Evolutionary conservation across 225 moss, liverwort and hornwort genomes (phyloP), one percentile per base, ranked within the genome.

Genomic region (Thuidium tamariscinum): DNA sequence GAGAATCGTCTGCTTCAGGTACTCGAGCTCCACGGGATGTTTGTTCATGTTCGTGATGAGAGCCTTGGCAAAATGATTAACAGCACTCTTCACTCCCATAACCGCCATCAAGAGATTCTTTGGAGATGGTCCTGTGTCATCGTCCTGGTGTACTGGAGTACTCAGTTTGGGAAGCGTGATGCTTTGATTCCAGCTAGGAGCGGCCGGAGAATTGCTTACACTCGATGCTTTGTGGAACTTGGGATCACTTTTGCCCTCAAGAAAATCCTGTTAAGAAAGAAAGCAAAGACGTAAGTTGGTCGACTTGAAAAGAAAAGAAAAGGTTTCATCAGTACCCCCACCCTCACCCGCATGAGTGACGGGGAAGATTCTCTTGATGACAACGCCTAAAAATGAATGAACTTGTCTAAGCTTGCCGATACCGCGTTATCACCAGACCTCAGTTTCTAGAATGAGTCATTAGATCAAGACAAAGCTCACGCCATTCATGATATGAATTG

Each of bases 101-200:
- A 88, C 76, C 8, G 88, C 83, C 79, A 49, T 72, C n/a, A 65
- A 5, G 18, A 93, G 85, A 6, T 70, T 76, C 22, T 61, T 83
- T 1, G 88, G 87, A 42, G 93, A 90, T 16, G 85, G 87, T 11
- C 85, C 88, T 2, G 80, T 90, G 74, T 71, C 89, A 9, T 90
- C 91, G 64, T 85, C 84, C 22, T 69, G 84, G 75, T 87, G 71
- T 20, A 4, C 4, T 27, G 20, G 5, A 34, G 25, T 42, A 42
- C 0, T 2, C 0, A 59, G 21, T 49, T 60, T 69, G 5, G 56
- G 56, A 69, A 77, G 57, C 0, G 0, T 30, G 7, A 57, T 30
- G 32, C 46, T 15, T 32, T 16, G 9, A 25, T 11, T n/a, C 27
- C 27, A 29, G 39, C 19, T n/a, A 41, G 4, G 11, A 11, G 34